Conservation (phyloP, 73 alveolate species). For the Vitrella brassicaformis region DNA sequence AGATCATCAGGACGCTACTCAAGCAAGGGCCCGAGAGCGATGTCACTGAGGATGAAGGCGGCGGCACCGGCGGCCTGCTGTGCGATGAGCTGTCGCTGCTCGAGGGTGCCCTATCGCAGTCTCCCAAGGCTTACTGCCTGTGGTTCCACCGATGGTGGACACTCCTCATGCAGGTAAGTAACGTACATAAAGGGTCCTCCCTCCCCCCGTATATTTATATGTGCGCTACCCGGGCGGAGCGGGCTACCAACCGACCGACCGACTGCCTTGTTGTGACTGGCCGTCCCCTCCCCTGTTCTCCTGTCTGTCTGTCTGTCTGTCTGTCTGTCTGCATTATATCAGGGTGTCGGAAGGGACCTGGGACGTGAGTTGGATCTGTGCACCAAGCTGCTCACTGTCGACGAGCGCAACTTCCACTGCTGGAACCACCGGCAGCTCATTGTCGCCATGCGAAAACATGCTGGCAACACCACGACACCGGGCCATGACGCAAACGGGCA, state of each 20-base stretch:
- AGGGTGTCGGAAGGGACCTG: slow-evolving; percentile 27
- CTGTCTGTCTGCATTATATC: background rate
- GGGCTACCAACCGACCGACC: background rate
- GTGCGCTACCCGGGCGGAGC: background rate
- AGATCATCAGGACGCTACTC: slow-evolving; percentile 42
- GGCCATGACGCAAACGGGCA: no score
- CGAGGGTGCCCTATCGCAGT: slow-evolving; percentile 43
- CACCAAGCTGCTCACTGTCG: slow-evolving; percentile 58
- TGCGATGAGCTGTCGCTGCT: slow-evolving; percentile 41
- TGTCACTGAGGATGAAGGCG: slow-evolving; percentile 17
- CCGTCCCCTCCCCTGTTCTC: background rate
- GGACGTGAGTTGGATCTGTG: slow-evolving; percentile 62
- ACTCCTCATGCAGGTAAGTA: background rate
- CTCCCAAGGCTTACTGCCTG: slow-evolving; percentile 69
- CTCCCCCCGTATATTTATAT: background rate
- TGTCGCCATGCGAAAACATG: no score
- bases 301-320: background rate
- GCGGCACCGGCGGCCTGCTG: slow-evolving; percentile 24
- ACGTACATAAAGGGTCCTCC: background rate
- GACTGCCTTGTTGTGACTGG: background rate
- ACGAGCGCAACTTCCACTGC: slow-evolving; percentile 81
- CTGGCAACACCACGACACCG: no score
- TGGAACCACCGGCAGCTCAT: slow-evolving; percentile 79
- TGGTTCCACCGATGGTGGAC: slow-evolving; percentile 84
- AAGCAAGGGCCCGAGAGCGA: slow-evolving; percentile 21